These are phyloP conservation scores for Boletellus ananiceps DNA, from an alignment of 768 basidiomycete genomes.

Conservation along the genomic window DNA sequence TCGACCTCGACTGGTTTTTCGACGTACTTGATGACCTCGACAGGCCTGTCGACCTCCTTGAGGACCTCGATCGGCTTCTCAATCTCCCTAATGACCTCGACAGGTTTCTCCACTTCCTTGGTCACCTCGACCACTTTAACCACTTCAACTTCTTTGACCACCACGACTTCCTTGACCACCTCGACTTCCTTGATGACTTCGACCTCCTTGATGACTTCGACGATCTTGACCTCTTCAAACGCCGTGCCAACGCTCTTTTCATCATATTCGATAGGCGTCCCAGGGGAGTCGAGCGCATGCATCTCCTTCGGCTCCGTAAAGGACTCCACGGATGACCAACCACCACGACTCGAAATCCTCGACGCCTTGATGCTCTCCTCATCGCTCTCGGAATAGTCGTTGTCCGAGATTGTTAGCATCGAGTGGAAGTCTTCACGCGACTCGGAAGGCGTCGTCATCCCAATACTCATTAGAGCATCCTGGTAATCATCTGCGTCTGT, in stretches of 20 bases:
- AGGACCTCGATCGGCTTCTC: slow-evolving; percentile 25
- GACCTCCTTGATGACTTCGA: slow-evolving; percentile 30
- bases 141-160: slow-evolving; percentile 35
- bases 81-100: slow-evolving; percentile 18
- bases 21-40: slow-evolving; percentile 34
- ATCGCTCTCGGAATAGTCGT: slow-evolving; percentile 55
- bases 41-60: slow-evolving; percentile 27
- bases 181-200: slow-evolving; percentile 27
- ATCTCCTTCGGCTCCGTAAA: slow-evolving; percentile 13
- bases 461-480: slow-evolving; percentile 66
- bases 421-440: slow-evolving; percentile 77
- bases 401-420: slow-evolving; percentile 63
- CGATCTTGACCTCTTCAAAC: slow-evolving; percentile 29
- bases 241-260: slow-evolving; percentile 38
- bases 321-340: slow-evolving; percentile 24
- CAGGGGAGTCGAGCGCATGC: slow-evolving; percentile 2
- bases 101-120: slow-evolving; percentile 14
- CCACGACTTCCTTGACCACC: slow-evolving; percentile 18
- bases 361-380: slow-evolving; percentile 78
- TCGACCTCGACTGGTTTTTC: slow-evolving; percentile 24
- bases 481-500: slow-evolving; percentile 70
- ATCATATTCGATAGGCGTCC: slow-evolving; percentile 44
- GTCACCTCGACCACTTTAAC: slow-evolving; percentile 30
- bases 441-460: slow-evolving; percentile 58
- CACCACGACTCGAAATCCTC: slow-evolving; percentile 34